A percentile compares a stretch with the other conserved stretches of the same genome.
phyloP scores from a whole-genome alignment of 1,284 basidiomycete genomes.

The Ustilago esculenta region DNA sequence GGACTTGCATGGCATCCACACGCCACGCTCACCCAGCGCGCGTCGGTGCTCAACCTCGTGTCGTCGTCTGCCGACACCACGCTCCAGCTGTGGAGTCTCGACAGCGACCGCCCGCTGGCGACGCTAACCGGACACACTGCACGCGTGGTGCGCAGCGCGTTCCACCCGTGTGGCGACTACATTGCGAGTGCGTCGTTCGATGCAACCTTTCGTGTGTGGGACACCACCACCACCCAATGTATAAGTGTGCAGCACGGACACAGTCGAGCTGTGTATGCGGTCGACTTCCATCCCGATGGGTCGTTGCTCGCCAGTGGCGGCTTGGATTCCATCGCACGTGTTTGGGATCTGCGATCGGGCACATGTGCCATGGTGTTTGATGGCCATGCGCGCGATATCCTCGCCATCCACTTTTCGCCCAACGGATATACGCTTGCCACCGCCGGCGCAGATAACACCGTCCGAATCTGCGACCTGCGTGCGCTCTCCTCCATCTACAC shows the following conservation, averaged over 20 bases:
- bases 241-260: constrained; percentile 94
- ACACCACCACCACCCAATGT: constrained; percentile 81
- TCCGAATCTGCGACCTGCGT: constrained; percentile 98
- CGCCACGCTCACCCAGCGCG: constrained; percentile 82
- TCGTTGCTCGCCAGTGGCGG: constrained; percentile 92
- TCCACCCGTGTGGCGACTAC: constrained; percentile 93
- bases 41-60: constrained; percentile 81
- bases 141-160: constrained; percentile 90
- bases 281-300: constrained; percentile 95
- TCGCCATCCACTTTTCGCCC: constrained; percentile 89
- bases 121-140: constrained; percentile 87
- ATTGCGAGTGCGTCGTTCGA: constrained; percentile 95
- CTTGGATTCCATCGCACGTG: constrained; percentile 92
- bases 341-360: constrained; percentile 96
- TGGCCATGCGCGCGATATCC: constrained; percentile 93
- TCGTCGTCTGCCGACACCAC: constrained; percentile 88
- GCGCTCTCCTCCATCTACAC: constrained; percentile 90
- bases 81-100: constrained; percentile 83
- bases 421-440: constrained; percentile 98
- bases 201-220: constrained; percentile 98
- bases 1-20: constrained; percentile 97
- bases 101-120: constrained; percentile 80
- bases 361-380: constrained; percentile 97
- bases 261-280: constrained; percentile 92
- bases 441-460: constrained; percentile 94